These are phyloP conservation scores for Logfia minima DNA, from an alignment of 129 eudicot species.

Conservation along the genomic window DNA sequence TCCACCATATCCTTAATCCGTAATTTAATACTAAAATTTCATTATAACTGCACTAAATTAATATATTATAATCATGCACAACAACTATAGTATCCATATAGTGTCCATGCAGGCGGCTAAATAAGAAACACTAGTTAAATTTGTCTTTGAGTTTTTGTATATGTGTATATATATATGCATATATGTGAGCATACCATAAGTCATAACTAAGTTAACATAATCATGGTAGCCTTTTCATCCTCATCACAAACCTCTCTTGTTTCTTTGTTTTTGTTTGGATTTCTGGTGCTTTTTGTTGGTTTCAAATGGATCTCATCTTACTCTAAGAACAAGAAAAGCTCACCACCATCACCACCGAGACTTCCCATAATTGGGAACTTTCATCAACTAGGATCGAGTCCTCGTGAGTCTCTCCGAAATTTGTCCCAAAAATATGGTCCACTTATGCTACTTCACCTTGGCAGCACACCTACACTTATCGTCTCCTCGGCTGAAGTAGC, in stretches of 20 bases:
- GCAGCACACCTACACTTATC: constrained; percentile 31
- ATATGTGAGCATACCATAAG: neutral
- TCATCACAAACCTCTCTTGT: neutral
- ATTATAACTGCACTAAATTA: neutral
- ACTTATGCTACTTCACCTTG: constrained; percentile 47
- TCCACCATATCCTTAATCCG: neutral
- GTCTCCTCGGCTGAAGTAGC: constrained; percentile 36
- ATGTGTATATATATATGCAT: neutral
- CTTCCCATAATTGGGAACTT: constrained; percentile 58
- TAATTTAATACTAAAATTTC: neutral
- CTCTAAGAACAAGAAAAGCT: constrained; percentile 12
- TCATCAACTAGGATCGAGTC: constrained; percentile 46
- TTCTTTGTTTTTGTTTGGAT: neutral
- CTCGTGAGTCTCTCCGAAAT: constrained; percentile 42
- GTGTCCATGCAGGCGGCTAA: neutral
- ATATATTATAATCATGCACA: neutral
- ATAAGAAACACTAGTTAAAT: neutral
- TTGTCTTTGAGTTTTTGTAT: neutral
- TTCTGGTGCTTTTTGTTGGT: neutral
- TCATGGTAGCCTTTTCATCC: neutral
- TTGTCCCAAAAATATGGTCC: constrained; percentile 43
- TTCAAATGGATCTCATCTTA: constrained; percentile 18
- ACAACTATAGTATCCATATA: neutral
- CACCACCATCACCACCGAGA: constrained; percentile 58
- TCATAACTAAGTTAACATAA: neutral